Evolutionary conservation across 1,139 yeast genomes (phyloP).

Genomic region (Sugiyamaella neomexicana): DNA sequence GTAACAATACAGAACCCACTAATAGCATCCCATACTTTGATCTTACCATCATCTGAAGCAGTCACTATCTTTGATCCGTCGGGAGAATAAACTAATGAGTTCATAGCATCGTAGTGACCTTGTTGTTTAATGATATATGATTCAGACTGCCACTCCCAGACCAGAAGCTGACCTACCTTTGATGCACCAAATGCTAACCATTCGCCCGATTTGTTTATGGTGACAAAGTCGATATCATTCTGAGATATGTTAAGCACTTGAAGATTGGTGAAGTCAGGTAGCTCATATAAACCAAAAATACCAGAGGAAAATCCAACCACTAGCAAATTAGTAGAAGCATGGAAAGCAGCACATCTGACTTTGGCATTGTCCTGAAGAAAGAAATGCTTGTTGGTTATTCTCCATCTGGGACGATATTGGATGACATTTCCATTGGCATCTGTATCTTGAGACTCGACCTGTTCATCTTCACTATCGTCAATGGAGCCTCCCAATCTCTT

Average conservation of each 20-base stretch:
- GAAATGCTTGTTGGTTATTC: conserved; percentile 72
- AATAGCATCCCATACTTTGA: conserved; percentile 91
- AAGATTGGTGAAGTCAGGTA: conserved; percentile 68
- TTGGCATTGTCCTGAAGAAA: conserved; percentile 66
- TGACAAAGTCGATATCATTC: conserved; percentile 79
- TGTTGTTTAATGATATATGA: conserved; percentile 93
- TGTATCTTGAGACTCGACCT: conserved; percentile 34
- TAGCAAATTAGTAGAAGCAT: conserved; percentile 64
- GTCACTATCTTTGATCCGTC: conserved; percentile 93
- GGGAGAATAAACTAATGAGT: conserved; percentile 83
- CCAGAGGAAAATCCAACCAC: conserved; percentile 93
- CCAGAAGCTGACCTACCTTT: conserved; percentile 86
- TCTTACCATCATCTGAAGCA: conserved; percentile 95
- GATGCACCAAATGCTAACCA: conserved; percentile 97
- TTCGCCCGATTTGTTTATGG: conserved; percentile 82
- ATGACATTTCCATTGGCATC: conserved; percentile 43
- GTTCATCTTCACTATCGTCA: conserved; percentile 41
- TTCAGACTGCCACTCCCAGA: conserved; percentile 99
- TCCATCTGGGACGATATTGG: conserved; percentile 57
- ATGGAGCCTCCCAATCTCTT: conserved; percentile 36
- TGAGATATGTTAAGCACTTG: conserved; percentile 94
- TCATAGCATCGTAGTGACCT: conserved; percentile 92
- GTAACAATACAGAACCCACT: conserved; percentile 94
- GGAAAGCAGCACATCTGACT: conserved; percentile 82
- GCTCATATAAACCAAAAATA: conserved; percentile 87